These are phyloP conservation scores for Chaetomium strumarium DNA, from an alignment of 2,329 filamentous ascomycete species.

Conservation along the genomic window DNA sequence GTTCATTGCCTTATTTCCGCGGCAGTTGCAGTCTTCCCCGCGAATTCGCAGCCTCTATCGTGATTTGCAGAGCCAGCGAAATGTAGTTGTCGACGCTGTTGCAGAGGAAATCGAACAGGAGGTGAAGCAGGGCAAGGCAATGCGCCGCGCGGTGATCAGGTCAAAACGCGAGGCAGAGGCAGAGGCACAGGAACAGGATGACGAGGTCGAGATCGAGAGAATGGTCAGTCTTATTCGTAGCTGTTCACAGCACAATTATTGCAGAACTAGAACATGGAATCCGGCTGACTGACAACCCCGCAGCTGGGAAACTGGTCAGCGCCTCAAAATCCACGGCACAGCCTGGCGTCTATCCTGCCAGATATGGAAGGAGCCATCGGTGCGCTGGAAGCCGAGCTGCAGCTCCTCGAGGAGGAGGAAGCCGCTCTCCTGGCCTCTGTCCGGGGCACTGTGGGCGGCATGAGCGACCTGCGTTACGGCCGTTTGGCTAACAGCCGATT, in stretches of 20 bases:
- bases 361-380: constrained; percentile 62
- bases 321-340: constrained; percentile 50
- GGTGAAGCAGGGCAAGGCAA: constrained; percentile 51
- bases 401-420: constrained; percentile 59
- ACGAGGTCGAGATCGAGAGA: constrained; percentile 58
- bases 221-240: constrained; percentile 35
- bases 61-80: constrained; percentile 70
- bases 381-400: constrained; percentile 63
- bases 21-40: constrained; percentile 56
- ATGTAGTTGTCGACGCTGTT: constrained; percentile 61
- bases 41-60: constrained; percentile 68
- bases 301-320: constrained; percentile 52
- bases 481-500: constrained; percentile 61
- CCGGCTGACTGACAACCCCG: neutral
- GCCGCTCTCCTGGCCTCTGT: constrained; percentile 54
- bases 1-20: constrained; percentile 73
- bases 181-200: constrained; percentile 52
- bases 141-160: constrained; percentile 52
- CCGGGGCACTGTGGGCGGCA: constrained; percentile 58
- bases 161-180: constrained; percentile 48
- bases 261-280: neutral
- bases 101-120: constrained; percentile 60
- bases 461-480: constrained; percentile 81
- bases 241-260: neutral
- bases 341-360: constrained; percentile 56